Percentiles rank a stretch among this genome's conserved stretches.
phyloP scores from a whole-genome alignment of 139 green algal genomes.

The Diplosphaera chodatii region DNA sequence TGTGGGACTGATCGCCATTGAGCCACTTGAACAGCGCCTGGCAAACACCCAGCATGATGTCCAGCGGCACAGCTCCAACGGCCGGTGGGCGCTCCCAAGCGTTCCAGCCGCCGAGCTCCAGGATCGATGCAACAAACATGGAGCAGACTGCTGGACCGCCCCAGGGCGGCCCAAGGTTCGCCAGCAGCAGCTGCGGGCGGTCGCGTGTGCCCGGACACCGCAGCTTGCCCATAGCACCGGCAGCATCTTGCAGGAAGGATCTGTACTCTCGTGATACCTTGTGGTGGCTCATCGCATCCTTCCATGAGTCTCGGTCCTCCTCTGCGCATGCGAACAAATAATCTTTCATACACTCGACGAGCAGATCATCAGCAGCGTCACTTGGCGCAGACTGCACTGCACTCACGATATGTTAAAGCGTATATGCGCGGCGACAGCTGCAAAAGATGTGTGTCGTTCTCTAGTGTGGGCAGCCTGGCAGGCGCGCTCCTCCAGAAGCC shows the following conservation, averaged over 20 bases:
- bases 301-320: not conserved
- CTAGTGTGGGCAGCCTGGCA: not conserved
- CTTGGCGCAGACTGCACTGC: too few species aligned
- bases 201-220: not conserved
- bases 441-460: not conserved
- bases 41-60: not conserved
- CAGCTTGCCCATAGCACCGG: not conserved
- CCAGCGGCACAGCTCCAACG: not conserved
- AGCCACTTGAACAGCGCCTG: not conserved
- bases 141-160: not conserved
- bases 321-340: not conserved
- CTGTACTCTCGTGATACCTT: not conserved
- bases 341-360: not conserved
- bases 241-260: not conserved
- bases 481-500: not conserved
- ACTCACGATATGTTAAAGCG: not conserved
- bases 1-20: not conserved
- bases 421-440: not conserved
- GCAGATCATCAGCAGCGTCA: too few species aligned
- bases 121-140: constrained; percentile 1
- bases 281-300: not conserved
- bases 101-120: constrained; percentile 18
- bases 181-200: constrained; percentile 10
- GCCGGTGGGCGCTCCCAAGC: constrained; percentile 7
- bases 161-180: constrained; percentile 30